Evolutionary conservation across 345 rosid genomes (phyloP).

Genomic region (Angophora floribunda): DNA sequence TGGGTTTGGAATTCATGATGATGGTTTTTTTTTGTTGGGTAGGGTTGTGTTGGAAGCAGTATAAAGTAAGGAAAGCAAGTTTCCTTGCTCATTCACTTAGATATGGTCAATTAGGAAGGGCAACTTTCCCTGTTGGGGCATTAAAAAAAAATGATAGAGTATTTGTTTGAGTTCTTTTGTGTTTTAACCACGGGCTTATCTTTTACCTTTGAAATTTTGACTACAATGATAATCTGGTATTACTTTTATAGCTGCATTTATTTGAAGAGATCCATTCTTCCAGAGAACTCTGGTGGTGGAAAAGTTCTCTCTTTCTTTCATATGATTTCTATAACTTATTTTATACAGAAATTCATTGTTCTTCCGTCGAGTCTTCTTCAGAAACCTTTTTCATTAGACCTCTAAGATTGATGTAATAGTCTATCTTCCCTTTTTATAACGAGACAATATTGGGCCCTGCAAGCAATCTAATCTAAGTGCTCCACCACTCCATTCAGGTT

Average conservation of each 20-base stretch:
- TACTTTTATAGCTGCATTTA: not conserved
- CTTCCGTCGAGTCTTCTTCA: not conserved
- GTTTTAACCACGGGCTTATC: not conserved
- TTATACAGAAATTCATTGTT: not conserved
- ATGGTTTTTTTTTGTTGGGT: not conserved
- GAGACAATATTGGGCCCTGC: not conserved
- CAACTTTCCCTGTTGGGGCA: not conserved
- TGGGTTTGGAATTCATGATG: not conserved
- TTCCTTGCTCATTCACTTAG: not conserved
- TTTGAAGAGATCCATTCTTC: not conserved
- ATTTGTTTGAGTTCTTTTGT: not conserved
- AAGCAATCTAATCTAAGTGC: not conserved
- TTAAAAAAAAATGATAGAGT: not conserved
- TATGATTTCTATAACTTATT: not conserved
- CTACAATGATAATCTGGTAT: not conserved
- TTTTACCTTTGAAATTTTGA: not conserved
- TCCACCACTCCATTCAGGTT: slow-evolving; percentile 37
- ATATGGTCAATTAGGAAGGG: not conserved
- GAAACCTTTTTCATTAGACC: not conserved
- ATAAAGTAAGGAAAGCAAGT: not conserved
- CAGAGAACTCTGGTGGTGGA: not conserved
- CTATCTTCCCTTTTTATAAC: not conserved
- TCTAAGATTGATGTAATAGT: not conserved
- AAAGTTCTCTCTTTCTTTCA: not conserved
- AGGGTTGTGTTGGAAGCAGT: not conserved